These are phyloP conservation scores for Lactarius psammicola DNA, from an alignment of 768 basidiomycete genomes.

Conservation along the genomic window DNA sequence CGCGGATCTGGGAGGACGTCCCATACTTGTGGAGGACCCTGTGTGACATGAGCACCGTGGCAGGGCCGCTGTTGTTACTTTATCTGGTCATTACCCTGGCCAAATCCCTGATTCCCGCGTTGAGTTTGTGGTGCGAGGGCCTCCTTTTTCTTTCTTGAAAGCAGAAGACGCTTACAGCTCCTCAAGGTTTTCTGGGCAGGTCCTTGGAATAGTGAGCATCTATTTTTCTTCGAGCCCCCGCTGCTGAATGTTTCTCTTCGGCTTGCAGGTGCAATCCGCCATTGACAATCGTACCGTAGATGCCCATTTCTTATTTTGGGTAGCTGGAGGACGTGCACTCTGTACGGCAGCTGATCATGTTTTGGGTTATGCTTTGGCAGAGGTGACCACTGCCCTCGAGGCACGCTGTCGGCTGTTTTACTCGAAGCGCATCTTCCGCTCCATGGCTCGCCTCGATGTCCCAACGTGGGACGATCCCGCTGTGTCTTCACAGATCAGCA, in stretches of 20 bases:
- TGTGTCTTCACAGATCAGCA: conserved; percentile 62
- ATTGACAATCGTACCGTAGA: conserved; percentile 26
- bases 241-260: background rate
- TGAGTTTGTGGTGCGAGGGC: conserved; percentile 16
- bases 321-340: conserved; percentile 49
- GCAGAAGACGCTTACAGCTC: background rate
- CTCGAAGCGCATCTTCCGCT: conserved; percentile 59
- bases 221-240: too few relatives aligned
- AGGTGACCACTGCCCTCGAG: conserved; percentile 51
- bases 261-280: conserved; percentile 18
- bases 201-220: conserved; percentile 30
- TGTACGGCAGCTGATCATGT: conserved; percentile 50
- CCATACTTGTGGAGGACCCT: conserved; percentile 50
- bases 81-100: conserved; percentile 11
- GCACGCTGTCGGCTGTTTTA: conserved; percentile 59
- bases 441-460: conserved; percentile 69
- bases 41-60: conserved; percentile 8
- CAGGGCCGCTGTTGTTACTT: conserved; percentile 13
- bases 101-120: conserved; percentile 8
- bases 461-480: conserved; percentile 71
- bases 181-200: conserved; percentile 19
- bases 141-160: background rate
- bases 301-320: conserved; percentile 15
- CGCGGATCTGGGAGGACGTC: background rate
- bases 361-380: conserved; percentile 41